These are phyloP conservation scores for Yamadazyma insecticola DNA, from an alignment of 805 yeast species.

Conservation along the genomic window DNA sequence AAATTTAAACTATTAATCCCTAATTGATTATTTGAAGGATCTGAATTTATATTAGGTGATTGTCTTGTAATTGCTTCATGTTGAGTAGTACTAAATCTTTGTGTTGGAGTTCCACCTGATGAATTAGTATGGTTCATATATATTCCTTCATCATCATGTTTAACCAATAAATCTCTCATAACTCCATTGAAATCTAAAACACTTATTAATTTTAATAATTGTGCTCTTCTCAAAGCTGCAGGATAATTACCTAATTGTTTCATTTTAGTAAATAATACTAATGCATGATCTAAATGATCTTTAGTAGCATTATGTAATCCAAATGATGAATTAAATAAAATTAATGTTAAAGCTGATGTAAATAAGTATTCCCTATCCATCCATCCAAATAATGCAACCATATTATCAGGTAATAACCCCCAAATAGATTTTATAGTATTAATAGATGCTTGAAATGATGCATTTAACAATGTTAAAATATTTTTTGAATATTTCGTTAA, in stretches of 20 bases:
- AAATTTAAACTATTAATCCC: slow-evolving; percentile 14
- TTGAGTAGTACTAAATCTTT: too few relatives aligned
- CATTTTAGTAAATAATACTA: slow-evolving; percentile 68
- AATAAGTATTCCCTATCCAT: slow-evolving; percentile 82
- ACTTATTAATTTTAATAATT: slow-evolving; percentile 57
- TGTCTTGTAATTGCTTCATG: too few relatives aligned
- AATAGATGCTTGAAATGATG: slow-evolving; percentile 77
- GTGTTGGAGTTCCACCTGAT: too few relatives aligned
- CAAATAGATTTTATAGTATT: slow-evolving; percentile 70
- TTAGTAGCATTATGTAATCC: slow-evolving; percentile 76
- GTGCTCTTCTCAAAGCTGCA: slow-evolving; percentile 71
- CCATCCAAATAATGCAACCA: slow-evolving; percentile 84
- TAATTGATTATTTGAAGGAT: too few relatives aligned
- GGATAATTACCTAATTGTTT: slow-evolving; percentile 75
- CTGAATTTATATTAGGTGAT: too few relatives aligned
- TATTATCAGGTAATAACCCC: slow-evolving; percentile 70
- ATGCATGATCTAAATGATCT: slow-evolving; percentile 68
- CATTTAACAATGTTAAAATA: slow-evolving; percentile 63
- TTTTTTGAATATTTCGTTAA: slow-evolving; percentile 64
- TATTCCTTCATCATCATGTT: slow-evolving; percentile 48
- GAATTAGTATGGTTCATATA: neutral
- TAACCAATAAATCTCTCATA: slow-evolving; percentile 51
- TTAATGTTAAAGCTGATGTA: slow-evolving; percentile 70
- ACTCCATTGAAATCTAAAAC: slow-evolving; percentile 66
- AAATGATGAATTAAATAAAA: slow-evolving; percentile 72